Conservation (phyloP, 2,329 filamentous ascomycete genomes). For the Ilyonectria robusta region DNA sequence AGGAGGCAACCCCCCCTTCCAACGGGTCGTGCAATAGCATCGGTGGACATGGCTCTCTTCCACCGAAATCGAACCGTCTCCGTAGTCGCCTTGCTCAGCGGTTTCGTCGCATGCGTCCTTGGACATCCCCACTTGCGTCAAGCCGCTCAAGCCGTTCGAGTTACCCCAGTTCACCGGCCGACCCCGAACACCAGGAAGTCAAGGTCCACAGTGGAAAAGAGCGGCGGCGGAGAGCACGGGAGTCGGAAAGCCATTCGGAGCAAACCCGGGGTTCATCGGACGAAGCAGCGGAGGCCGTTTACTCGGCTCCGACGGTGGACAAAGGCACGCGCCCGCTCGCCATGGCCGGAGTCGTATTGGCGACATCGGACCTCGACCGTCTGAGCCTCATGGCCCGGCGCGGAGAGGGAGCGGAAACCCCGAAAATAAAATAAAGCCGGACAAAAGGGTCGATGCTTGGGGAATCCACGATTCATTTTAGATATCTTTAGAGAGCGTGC, state of each 20-base stretch:
- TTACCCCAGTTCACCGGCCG: slow-evolving; percentile 31
- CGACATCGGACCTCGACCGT: slow-evolving; percentile 51
- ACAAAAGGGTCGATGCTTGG: not conserved
- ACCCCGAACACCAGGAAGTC: slow-evolving; percentile 12
- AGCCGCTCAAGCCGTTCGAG: slow-evolving; percentile 38
- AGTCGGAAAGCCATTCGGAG: slow-evolving; percentile 48
- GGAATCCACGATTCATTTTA: not conserved
- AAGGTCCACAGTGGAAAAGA: slow-evolving; percentile 46
- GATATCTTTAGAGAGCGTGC: slow-evolving; percentile 13
- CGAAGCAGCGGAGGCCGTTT: slow-evolving; percentile 31
- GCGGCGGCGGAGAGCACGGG: slow-evolving; percentile 50
- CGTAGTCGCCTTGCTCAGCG: slow-evolving; percentile 42
- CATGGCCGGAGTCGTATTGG: slow-evolving; percentile 48
- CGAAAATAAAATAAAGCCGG: not conserved
- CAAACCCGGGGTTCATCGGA: slow-evolving; percentile 43
- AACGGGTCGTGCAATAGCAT: slow-evolving; percentile 30
- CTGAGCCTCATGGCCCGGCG: slow-evolving; percentile 47
- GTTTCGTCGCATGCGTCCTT: slow-evolving; percentile 45
- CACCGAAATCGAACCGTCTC: slow-evolving; percentile 43
- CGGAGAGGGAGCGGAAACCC: slow-evolving; percentile 16
- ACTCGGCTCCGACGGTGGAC: slow-evolving; percentile 38
- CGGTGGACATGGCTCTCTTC: slow-evolving; percentile 38
- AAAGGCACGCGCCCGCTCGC: slow-evolving; percentile 45
- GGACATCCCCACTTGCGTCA: slow-evolving; percentile 39
- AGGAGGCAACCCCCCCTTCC: slow-evolving; percentile 31